Evolutionary conservation across 73 alveolate genomes (phyloP).

Genomic region (Paramecium octaurelia): DNA sequence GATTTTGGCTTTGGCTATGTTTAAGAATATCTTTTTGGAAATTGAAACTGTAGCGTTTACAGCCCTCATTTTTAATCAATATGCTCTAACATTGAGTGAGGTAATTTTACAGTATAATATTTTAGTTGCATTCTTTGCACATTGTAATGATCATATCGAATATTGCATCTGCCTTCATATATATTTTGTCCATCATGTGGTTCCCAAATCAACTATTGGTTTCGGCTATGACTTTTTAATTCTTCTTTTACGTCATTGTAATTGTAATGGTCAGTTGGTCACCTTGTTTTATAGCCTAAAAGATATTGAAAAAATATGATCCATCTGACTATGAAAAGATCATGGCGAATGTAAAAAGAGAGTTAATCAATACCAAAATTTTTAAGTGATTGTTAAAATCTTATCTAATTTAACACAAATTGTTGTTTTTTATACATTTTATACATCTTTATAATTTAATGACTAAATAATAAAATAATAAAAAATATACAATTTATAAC

Average conservation of each 20-base stretch:
- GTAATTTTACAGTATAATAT: background rate
- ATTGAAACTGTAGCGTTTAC: slow-evolving; percentile 92
- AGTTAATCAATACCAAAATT: slow-evolving; percentile 22
- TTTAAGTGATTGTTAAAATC: slow-evolving; percentile 27
- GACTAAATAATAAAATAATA: background rate
- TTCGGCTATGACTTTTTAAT: background rate
- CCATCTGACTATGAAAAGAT: slow-evolving; percentile 64
- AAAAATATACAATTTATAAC: background rate
- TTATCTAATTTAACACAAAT: background rate
- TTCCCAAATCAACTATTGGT: slow-evolving; percentile 10
- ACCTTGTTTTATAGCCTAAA: slow-evolving; percentile 30
- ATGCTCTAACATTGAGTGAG: background rate
- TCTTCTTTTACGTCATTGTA: background rate
- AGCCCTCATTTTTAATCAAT: slow-evolving; percentile 73
- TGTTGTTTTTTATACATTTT: background rate
- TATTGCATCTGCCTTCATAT: slow-evolving; percentile 40
- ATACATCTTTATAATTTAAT: background rate
- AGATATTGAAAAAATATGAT: slow-evolving; percentile 37
- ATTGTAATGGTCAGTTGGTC: slow-evolving; percentile 38
- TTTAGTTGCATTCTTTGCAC: slow-evolving; percentile 56
- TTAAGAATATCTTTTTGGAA: slow-evolving; percentile 78
- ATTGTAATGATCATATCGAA: slow-evolving; percentile 58
- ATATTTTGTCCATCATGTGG: background rate
- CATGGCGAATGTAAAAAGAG: slow-evolving; percentile 49
- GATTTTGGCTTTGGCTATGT: slow-evolving; percentile 80